Conservation (phyloP, 139 green algal genomes). For the Picochlorum sp. region DNA sequence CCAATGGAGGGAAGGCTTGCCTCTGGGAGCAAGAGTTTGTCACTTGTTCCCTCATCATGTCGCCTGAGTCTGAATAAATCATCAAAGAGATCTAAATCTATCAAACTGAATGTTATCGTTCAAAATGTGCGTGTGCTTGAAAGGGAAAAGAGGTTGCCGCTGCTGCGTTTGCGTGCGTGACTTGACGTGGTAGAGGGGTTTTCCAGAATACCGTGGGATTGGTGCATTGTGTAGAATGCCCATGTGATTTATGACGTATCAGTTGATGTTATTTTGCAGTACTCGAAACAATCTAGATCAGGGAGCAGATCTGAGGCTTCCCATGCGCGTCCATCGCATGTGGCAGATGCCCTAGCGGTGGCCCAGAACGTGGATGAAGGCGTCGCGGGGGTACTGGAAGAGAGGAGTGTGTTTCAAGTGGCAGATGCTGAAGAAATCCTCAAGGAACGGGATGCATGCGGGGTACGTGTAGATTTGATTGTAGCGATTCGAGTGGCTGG, state of each 20-base stretch:
- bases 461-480: slow-evolving; percentile 74
- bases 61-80: not conserved
- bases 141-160: no score
- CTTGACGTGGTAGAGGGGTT: no score
- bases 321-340: not conserved
- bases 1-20: no score
- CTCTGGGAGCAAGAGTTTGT: not conserved
- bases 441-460: slow-evolving; percentile 87
- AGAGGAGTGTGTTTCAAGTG: slow-evolving; percentile 21
- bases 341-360: not conserved
- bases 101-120: no score
- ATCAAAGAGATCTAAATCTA: not conserved
- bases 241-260: no score
- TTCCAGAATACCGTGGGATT: no score
- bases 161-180: not conserved
- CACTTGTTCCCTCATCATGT: not conserved
- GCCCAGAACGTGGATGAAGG: not conserved
- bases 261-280: no score
- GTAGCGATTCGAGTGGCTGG: no score
- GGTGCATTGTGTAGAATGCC: no score
- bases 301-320: not conserved
- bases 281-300: no score
- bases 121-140: no score
- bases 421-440: slow-evolving; percentile 83
- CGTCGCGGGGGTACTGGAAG: not conserved